Evolutionary conservation across 371 early-diverging fungal genomes (phyloP).

Genomic region (Mucor mucedo): DNA sequence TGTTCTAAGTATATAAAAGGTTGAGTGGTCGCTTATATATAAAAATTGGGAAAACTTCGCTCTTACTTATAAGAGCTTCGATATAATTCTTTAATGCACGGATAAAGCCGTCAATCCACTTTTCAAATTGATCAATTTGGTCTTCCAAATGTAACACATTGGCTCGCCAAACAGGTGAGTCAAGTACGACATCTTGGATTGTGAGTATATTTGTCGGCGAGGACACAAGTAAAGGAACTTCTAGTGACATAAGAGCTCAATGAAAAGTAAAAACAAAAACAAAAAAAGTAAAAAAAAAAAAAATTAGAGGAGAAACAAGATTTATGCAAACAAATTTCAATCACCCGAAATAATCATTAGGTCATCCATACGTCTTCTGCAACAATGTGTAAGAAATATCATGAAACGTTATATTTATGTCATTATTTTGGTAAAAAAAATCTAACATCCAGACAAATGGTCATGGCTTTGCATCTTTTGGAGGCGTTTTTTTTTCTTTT

Average conservation of each 20-base stretch:
- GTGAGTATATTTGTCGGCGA: slow-evolving; percentile 38
- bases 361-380: background rate
- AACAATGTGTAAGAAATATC: background rate
- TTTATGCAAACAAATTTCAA: slow-evolving; percentile 1
- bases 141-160: slow-evolving; percentile 67
- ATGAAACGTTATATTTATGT: background rate
- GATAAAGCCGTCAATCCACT: slow-evolving; percentile 65
- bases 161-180: slow-evolving; percentile 73
- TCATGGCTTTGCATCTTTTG: no score
- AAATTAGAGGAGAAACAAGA: background rate
- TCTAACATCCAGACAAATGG: no score
- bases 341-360: background rate
- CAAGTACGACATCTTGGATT: slow-evolving; percentile 56
- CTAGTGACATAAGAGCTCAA: background rate
- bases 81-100: slow-evolving; percentile 45
- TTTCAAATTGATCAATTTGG: slow-evolving; percentile 69
- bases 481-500: no score
- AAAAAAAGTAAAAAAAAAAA: background rate
- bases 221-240: slow-evolving; percentile 11
- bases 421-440: background rate
- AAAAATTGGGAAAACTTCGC: background rate
- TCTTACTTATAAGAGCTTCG: slow-evolving; percentile 50
- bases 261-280: background rate
- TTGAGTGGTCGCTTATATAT: background rate
- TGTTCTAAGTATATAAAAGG: slow-evolving; percentile 27